Conservation (phyloP, 2,329 filamentous ascomycete species). For the Aplosporella prunicola region DNA sequence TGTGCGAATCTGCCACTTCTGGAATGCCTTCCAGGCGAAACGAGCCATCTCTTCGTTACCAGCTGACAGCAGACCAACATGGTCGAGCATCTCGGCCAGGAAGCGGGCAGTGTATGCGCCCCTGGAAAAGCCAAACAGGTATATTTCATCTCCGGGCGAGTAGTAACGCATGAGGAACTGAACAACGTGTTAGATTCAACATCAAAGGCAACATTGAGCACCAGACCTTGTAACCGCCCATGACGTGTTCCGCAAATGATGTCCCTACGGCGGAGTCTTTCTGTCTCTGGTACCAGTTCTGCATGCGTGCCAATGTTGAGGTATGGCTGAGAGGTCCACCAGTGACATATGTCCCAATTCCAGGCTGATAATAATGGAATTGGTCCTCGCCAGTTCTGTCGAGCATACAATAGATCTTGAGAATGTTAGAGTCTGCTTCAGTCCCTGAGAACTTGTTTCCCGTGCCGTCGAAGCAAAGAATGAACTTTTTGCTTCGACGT, state of each 20-base stretch:
- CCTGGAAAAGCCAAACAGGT: conserved; percentile 41
- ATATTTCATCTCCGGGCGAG: conserved; percentile 38
- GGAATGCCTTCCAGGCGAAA: conserved; percentile 77
- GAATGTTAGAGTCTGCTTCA: conserved; percentile 16
- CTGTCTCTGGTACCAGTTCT: conserved; percentile 60
- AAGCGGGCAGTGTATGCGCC: conserved; percentile 45
- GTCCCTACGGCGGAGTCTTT: conserved; percentile 74
- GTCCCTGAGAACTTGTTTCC: conserved; percentile 16
- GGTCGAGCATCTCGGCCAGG: conserved; percentile 72
- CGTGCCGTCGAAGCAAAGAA: conserved; percentile 20
- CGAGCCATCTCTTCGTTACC: conserved; percentile 79
- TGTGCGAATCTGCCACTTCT: conserved; percentile 58
- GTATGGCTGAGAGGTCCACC: conserved; percentile 51
- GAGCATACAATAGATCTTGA: conserved; percentile 16
- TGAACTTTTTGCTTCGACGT: conserved; percentile 49
- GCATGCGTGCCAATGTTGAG: conserved; percentile 46
- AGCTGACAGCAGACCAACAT: conserved; percentile 67
- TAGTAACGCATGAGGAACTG: conserved; percentile 43
- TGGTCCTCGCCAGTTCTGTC: conserved; percentile 13
- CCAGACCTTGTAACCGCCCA: conserved; percentile 73
- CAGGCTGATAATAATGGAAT: conserved; percentile 25
- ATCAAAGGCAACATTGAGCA: no score
- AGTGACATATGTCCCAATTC: conserved; percentile 65
- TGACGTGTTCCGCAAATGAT: conserved; percentile 73
- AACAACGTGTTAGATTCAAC: neutral